A percentile compares a stretch with the other conserved stretches of the same genome.
Conservation (phyloP, 2,329 filamentous ascomycete genomes). For the Trichoderma polysporum region DNA sequence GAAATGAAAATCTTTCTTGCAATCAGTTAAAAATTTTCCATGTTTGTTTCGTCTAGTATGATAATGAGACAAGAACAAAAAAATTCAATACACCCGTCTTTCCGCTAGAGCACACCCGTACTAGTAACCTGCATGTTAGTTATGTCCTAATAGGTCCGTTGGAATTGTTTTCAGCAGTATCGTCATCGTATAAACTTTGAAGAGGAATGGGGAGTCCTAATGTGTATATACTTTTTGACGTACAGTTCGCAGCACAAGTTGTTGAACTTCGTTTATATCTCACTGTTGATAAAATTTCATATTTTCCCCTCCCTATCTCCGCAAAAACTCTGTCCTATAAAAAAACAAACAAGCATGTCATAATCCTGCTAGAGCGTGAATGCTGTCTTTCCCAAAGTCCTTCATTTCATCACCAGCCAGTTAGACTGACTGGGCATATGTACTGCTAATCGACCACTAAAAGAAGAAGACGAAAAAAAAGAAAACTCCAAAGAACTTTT, state of each 20-base stretch:
- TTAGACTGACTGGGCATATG: background rate
- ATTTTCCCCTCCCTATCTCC: constrained; percentile 1
- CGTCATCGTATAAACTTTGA: background rate
- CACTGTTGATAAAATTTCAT: background rate
- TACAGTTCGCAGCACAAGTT: background rate
- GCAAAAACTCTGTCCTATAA: constrained; percentile 18
- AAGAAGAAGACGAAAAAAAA: background rate
- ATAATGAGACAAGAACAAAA: constrained; percentile 21
- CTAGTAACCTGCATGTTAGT: background rate
- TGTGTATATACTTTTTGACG: background rate
- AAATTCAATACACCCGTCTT: constrained; percentile 18
- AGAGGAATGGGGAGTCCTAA: background rate
- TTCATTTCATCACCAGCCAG: constrained; percentile 19
- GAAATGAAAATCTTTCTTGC: constrained; percentile 39
- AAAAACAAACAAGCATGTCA: constrained; percentile 17
- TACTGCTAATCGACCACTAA: constrained; percentile 3
- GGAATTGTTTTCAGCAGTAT: background rate
- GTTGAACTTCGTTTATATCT: background rate
- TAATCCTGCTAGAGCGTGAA: constrained; percentile 17
- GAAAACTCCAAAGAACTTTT: constrained; percentile 17
- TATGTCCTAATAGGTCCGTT: background rate
- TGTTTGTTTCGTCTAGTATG: constrained; percentile 23
- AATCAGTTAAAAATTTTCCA: constrained; percentile 28
- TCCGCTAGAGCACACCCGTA: background rate
- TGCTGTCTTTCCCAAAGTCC: constrained; percentile 12